Percentiles rank a stretch among this genome's conserved stretches.
Evolutionary conservation across 192 early-diverging fungal genomes (phyloP).

Genomic region (Spinellus fusiger): DNA sequence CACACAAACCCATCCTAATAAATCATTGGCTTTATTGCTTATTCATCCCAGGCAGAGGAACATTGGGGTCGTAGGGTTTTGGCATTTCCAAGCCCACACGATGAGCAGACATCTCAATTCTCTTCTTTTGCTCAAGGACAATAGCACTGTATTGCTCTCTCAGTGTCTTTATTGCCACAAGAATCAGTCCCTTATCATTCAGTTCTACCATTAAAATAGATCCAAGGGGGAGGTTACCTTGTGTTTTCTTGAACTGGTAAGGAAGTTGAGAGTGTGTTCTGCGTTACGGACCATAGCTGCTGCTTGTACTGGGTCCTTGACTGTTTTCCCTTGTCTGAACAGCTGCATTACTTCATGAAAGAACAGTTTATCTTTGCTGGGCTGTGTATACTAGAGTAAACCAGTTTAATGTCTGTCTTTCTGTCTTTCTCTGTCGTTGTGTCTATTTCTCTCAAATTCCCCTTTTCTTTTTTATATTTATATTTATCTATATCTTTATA

Average conservation of each 20-base stretch:
- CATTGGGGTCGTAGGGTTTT: conserved; percentile 18
- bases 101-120: conserved; percentile 27
- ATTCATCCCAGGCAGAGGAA: conserved; percentile 1
- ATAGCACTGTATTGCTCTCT: conserved; percentile 19
- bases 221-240: conserved; percentile 6
- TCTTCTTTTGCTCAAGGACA: conserved; percentile 31
- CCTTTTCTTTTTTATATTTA: too few species aligned
- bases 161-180: conserved; percentile 16
- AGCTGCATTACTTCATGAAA: conserved; percentile 19
- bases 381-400: too few species aligned
- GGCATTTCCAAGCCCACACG: conserved; percentile 32
- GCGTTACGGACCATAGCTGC: conserved; percentile 18
- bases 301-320: conserved; percentile 13
- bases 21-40: too few species aligned
- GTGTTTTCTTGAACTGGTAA: conserved; percentile 25
- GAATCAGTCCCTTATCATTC: background rate
- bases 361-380: conserved; percentile 17
- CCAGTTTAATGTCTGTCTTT: too few species aligned
- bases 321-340: conserved; percentile 9
- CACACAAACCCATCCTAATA: too few species aligned
- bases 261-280: conserved; percentile 22
- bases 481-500: too few species aligned
- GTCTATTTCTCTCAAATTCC: too few species aligned
- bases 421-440: too few species aligned
- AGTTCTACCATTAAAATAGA: background rate